Evolutionary conservation across 208 protist species (phyloP).

Genomic region (Wallacemonas sp.): DNA sequence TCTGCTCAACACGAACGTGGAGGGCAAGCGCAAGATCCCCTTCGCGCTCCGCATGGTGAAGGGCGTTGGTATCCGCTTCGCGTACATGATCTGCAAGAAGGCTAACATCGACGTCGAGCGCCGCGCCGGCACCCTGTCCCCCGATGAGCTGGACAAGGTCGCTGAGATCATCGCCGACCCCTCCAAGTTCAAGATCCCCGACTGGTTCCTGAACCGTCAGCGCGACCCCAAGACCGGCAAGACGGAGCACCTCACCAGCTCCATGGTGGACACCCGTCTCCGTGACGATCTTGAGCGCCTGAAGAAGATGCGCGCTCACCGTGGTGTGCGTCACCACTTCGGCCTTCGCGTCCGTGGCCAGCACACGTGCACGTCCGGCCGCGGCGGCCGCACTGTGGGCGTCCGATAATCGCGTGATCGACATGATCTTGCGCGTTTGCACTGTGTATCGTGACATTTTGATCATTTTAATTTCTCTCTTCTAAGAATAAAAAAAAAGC

Average conservation of each 20-base stretch:
- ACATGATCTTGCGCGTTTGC: too few relatives aligned
- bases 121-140: slow-evolving; percentile 90
- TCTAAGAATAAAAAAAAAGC: neutral
- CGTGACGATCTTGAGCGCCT: slow-evolving; percentile 99
- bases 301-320: slow-evolving; percentile 99
- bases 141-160: slow-evolving; percentile 97
- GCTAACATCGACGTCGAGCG: slow-evolving; percentile 98
- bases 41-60: slow-evolving; percentile 99
- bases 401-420: slow-evolving; percentile 61
- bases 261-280: slow-evolving; percentile 97
- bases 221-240: slow-evolving; percentile 98
- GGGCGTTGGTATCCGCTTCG: slow-evolving; percentile 99
- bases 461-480: slow-evolving; percentile 9
- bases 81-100: slow-evolving; percentile 99
- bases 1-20: slow-evolving; percentile 99
- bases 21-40: slow-evolving; percentile 97
- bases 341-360: slow-evolving; percentile 99
- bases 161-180: slow-evolving; percentile 98
- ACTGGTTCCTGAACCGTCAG: slow-evolving; percentile 99
- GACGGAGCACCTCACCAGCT: slow-evolving; percentile 97
- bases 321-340: slow-evolving; percentile 99
- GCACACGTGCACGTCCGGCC: slow-evolving; percentile 99
- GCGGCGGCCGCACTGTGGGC: slow-evolving; percentile 93
- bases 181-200: slow-evolving; percentile 99
- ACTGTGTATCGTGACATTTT: slow-evolving; percentile 10